These are phyloP conservation scores for Candida khao-thaluensis DNA, from an alignment of 805 yeast species.

Conservation along the genomic window DNA sequence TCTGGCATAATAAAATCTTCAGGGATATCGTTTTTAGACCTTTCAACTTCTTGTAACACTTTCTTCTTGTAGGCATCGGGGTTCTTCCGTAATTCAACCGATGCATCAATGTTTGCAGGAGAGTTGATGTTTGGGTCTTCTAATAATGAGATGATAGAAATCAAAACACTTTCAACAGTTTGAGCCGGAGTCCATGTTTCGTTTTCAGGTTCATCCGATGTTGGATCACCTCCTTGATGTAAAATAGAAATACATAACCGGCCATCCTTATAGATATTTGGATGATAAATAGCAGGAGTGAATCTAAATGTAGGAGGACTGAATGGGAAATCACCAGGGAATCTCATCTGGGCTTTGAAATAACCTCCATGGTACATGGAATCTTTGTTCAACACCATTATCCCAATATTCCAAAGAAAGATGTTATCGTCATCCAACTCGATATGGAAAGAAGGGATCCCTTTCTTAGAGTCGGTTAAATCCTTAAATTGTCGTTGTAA, in stretches of 20 bases:
- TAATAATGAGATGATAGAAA: slow-evolving; percentile 83
- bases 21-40: slow-evolving; percentile 84
- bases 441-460: slow-evolving; percentile 58
- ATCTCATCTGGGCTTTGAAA: slow-evolving; percentile 90
- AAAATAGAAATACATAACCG: slow-evolving; percentile 88
- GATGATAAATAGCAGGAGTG: slow-evolving; percentile 91
- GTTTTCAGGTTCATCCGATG: slow-evolving; percentile 86
- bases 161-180: slow-evolving; percentile 85
- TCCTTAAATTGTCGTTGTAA: slow-evolving; percentile 92
- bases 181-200: slow-evolving; percentile 96
- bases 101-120: slow-evolving; percentile 96
- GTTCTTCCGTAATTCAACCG: slow-evolving; percentile 83
- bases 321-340: slow-evolving; percentile 89
- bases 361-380: slow-evolving; percentile 93
- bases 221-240: slow-evolving; percentile 88
- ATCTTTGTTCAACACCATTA: slow-evolving; percentile 86
- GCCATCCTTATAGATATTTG: slow-evolving; percentile 93
- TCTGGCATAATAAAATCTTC: slow-evolving; percentile 81
- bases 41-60: slow-evolving; percentile 78
- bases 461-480: slow-evolving; percentile 88
- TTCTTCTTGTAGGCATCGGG: slow-evolving; percentile 71
- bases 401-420: slow-evolving; percentile 78
- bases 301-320: slow-evolving; percentile 91
- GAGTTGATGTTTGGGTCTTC: slow-evolving; percentile 93
- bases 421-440: slow-evolving; percentile 58